phyloP scores from a whole-genome alignment of 768 basidiomycete species.

The Suillus tomentosus region DNA sequence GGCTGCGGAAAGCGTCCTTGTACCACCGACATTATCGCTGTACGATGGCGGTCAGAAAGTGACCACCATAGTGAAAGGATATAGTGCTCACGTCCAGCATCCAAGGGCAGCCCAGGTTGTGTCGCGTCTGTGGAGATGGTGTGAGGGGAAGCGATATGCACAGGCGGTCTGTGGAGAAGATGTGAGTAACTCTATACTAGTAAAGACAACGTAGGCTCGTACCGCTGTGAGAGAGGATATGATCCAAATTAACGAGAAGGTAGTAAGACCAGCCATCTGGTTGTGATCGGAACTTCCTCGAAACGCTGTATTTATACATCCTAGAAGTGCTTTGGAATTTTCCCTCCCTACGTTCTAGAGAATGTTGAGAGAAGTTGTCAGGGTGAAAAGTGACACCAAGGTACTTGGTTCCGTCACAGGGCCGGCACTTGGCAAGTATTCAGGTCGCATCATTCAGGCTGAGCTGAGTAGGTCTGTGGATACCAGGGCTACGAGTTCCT shows the following conservation, averaged over 20 bases:
- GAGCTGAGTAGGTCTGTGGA: background rate
- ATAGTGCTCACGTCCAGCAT: constrained; percentile 57
- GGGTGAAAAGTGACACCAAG: background rate
- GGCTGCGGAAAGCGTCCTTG: constrained; percentile 58
- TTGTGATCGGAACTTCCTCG: background rate
- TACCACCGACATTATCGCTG: constrained; percentile 54
- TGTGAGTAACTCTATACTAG: background rate
- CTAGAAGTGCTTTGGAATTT: background rate
- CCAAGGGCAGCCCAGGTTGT: constrained; percentile 61
- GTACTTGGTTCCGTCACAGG: background rate
- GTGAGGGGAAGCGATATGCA: constrained; percentile 1
- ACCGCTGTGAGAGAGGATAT: background rate
- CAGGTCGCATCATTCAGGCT: background rate
- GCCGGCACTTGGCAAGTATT: background rate
- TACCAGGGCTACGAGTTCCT: background rate
- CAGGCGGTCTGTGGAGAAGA: background rate
- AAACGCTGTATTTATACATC: background rate
- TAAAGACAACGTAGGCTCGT: background rate
- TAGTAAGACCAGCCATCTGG: constrained; percentile 1
- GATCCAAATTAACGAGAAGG: constrained; percentile 3
- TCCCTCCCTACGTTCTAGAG: background rate
- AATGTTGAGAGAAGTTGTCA: background rate
- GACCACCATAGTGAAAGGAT: constrained; percentile 16
- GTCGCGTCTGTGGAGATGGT: constrained; percentile 17
- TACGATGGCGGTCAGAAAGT: constrained; percentile 11